These are phyloP conservation scores for Dactylellina cionopaga DNA, from an alignment of 2,329 filamentous ascomycete species.

Conservation along the genomic window DNA sequence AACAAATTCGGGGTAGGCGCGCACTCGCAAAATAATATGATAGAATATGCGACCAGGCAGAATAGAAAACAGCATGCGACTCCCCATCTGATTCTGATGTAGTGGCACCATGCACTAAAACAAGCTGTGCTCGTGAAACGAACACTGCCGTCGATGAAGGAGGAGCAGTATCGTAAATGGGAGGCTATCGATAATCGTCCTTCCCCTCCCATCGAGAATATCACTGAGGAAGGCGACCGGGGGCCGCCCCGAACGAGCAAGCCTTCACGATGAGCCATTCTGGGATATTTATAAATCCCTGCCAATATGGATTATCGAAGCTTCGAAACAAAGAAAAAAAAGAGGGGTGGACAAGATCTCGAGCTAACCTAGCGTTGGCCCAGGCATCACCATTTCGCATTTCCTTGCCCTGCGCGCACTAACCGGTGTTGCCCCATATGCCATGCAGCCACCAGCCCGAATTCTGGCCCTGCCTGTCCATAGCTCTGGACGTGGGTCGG, in stretches of 20 bases:
- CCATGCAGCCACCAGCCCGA: slow-evolving; percentile 16
- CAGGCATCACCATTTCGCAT: slow-evolving; percentile 27
- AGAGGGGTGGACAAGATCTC: slow-evolving; percentile 34
- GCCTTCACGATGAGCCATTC: slow-evolving; percentile 44
- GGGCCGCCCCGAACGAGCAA: slow-evolving; percentile 28
- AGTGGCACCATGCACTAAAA: no score
- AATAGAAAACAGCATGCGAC: slow-evolving; percentile 40
- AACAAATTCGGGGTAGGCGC: slow-evolving; percentile 4
- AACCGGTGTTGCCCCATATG: slow-evolving; percentile 35
- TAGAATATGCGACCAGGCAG: slow-evolving; percentile 33
- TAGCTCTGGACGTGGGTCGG: slow-evolving; percentile 29
- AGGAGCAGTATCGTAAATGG: background rate
- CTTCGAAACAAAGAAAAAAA: no score
- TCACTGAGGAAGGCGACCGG: slow-evolving; percentile 15
- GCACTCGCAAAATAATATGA: slow-evolving; percentile 16
- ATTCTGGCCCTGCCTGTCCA: slow-evolving; percentile 18
- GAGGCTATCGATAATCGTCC: slow-evolving; percentile 42
- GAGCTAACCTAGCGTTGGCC: slow-evolving; percentile 37
- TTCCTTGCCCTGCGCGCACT: background rate
- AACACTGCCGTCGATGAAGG: slow-evolving; percentile 33
- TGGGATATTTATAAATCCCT: slow-evolving; percentile 53
- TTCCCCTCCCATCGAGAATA: slow-evolving; percentile 1
- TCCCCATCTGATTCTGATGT: background rate
- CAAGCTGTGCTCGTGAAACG: slow-evolving; percentile 45
- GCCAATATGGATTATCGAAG: slow-evolving; percentile 1